These are phyloP conservation scores for Senecio squalidus DNA, from an alignment of 140 eudicot species.

Conservation along the genomic window DNA sequence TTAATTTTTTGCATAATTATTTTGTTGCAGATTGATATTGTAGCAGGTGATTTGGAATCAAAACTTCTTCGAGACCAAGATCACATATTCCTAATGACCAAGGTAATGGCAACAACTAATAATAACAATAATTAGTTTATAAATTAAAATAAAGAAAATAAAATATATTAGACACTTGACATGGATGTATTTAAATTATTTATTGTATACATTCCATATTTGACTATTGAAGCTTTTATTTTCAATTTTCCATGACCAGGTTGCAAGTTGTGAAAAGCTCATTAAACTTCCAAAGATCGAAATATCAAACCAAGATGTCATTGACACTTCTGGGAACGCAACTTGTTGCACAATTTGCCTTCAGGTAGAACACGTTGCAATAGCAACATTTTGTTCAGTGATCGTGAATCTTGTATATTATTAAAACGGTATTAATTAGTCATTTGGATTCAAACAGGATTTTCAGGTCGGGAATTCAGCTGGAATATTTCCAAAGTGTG, in stretches of 20 bases:
- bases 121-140: neutral
- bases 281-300: slow-evolving; percentile 30
- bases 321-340: slow-evolving; percentile 28
- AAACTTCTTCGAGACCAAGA: slow-evolving; percentile 26
- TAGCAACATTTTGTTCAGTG: neutral
- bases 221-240: neutral
- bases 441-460: slow-evolving; percentile 21
- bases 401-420: neutral
- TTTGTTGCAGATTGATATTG: slow-evolving; percentile 21
- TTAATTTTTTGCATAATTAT: too few relatives aligned
- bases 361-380: slow-evolving; percentile 9
- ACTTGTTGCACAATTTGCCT: slow-evolving; percentile 34
- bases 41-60: slow-evolving; percentile 26
- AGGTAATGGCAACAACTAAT: slow-evolving; percentile 10
- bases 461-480: slow-evolving; percentile 28
- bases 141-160: neutral
- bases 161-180: neutral
- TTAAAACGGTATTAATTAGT: neutral
- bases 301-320: slow-evolving; percentile 13
- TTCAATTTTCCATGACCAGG: slow-evolving; percentile 17
- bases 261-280: slow-evolving; percentile 31
- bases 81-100: slow-evolving; percentile 26
- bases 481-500: slow-evolving; percentile 28
- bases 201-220: slow-evolving; percentile 11
- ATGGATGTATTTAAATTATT: neutral